phyloP scores from a whole-genome alignment of 805 yeast genomes.

The Candida sakaeoensis region DNA sequence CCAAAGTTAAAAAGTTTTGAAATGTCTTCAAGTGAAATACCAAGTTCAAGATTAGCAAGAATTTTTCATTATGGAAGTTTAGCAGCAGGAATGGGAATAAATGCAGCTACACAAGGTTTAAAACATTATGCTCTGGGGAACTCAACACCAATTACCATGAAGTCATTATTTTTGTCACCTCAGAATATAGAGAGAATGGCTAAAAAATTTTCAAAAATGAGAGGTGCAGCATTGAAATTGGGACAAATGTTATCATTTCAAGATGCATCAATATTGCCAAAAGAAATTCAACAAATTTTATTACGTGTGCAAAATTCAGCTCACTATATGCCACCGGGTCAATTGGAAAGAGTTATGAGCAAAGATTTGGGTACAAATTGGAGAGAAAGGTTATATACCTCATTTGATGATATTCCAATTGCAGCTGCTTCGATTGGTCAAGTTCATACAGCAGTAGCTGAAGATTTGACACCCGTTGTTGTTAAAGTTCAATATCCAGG shows the following conservation, averaged over 20 bases:
- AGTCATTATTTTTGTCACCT: conserved; percentile 67
- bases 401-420: conserved; percentile 83
- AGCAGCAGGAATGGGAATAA: conserved; percentile 87
- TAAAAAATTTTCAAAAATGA: conserved; percentile 83
- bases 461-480: conserved; percentile 70
- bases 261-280: conserved; percentile 79
- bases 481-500: conserved; percentile 98
- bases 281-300: conserved; percentile 76
- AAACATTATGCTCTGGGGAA: conserved; percentile 59
- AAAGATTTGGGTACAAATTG: conserved; percentile 76
- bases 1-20: conserved; percentile 32
- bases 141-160: conserved; percentile 41
- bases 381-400: conserved; percentile 61
- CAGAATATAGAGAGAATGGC: conserved; percentile 85
- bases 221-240: conserved; percentile 97
- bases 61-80: conserved; percentile 88
- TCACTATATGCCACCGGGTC: conserved; percentile 93
- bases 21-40: conserved; percentile 68
- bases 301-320: conserved; percentile 90
- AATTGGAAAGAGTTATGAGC: conserved; percentile 70
- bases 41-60: conserved; percentile 81
- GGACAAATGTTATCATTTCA: conserved; percentile 98
- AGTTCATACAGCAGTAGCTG: conserved; percentile 80
- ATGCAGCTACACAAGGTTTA: conserved; percentile 75
- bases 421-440: conserved; percentile 98